Base-by-base conservation (phyloP, 768 basidiomycete species). In the Mrakia gelida region DNA sequence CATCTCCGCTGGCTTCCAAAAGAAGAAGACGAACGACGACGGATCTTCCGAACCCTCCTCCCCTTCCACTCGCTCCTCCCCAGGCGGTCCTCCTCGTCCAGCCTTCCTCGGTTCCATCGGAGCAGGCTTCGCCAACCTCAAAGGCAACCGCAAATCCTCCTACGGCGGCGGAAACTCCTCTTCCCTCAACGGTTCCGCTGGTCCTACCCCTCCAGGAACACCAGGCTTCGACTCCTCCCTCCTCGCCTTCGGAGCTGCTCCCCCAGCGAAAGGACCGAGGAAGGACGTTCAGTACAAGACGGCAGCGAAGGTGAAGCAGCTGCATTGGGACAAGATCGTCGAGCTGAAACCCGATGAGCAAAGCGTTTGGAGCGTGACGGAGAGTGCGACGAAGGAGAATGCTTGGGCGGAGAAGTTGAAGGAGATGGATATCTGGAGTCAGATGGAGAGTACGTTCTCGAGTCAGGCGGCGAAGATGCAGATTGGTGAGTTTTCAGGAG, bases 361-460 rank as follows among this genome's bases (percentile, higher is more conserved):
- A 83, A 98, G 95, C 0, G 86, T 98, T 21, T 99, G 94, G 92
- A 91, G 87, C 73, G 88, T 88, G 56, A 28, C 71, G 92, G 93
- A 78, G 92, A 94, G 82, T 74, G 84, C 87, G 77, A 85, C 88
- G 1, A 86, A 89, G 80, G 86, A 89, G 79, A 65, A 54, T 13
- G 91, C 92, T 80, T 93, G 94, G 88, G 85, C 94, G 62, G 88
- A 90, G 83, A 92, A 92, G 84, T 85, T 99, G 68, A 91, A 92
- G 81, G 85, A 86, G 72, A 92, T 94, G 81, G 93, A 95, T 63
- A 90, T 99, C 21, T 98, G 95, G 92, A 88, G 88, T 82, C 91
- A 95, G 85, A 98, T 99, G 92, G 95, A 98, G 84, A 92, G 96
- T 82, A 95, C 95, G 83, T 99, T 99, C 87, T 94, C 95, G 83